phyloP scores from a whole-genome alignment of 768 basidiomycete species.

The Pisolithus tinctorius region DNA sequence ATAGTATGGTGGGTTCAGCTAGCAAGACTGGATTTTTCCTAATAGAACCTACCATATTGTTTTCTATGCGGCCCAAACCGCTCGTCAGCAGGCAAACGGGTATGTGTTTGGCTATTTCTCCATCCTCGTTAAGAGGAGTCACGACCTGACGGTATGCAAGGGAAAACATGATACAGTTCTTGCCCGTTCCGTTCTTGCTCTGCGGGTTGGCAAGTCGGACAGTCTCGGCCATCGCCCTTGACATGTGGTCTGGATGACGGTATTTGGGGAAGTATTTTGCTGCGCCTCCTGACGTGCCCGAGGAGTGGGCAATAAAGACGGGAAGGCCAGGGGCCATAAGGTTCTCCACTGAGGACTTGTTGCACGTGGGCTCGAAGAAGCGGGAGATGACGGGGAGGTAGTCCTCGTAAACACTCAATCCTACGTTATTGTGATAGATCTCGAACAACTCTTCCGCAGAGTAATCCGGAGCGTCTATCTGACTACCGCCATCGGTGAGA shows the following conservation, averaged over 20 bases:
- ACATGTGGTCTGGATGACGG: constrained; percentile 17
- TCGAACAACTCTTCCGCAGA: neutral
- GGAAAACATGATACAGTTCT: constrained; percentile 16
- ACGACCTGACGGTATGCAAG: constrained; percentile 12
- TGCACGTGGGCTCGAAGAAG: constrained; percentile 15
- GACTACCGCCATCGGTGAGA: too few relatives aligned
- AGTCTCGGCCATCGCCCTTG: constrained; percentile 3
- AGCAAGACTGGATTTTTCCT: neutral
- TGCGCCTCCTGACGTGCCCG: constrained; percentile 11
- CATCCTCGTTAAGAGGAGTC: constrained; percentile 4
- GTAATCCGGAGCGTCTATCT: too few relatives aligned
- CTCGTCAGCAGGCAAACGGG: constrained; percentile 17
- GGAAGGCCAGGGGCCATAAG: constrained; percentile 17
- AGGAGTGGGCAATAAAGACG: constrained; percentile 16
- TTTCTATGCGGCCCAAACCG: constrained; percentile 15
- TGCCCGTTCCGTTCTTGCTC: constrained; percentile 4
- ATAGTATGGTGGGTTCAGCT: neutral
- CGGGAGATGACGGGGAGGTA: constrained; percentile 16
- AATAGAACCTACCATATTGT: constrained; percentile 8
- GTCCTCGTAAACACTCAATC: constrained; percentile 10
- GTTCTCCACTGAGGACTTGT: constrained; percentile 11
- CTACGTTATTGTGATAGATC: constrained; percentile 12
- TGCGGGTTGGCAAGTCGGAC: constrained; percentile 8
- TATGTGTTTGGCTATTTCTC: constrained; percentile 7
- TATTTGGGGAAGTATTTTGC: constrained; percentile 15